phyloP scores from a whole-genome alignment of 1,284 basidiomycete species.

The Rhodotorula sp. region DNA sequence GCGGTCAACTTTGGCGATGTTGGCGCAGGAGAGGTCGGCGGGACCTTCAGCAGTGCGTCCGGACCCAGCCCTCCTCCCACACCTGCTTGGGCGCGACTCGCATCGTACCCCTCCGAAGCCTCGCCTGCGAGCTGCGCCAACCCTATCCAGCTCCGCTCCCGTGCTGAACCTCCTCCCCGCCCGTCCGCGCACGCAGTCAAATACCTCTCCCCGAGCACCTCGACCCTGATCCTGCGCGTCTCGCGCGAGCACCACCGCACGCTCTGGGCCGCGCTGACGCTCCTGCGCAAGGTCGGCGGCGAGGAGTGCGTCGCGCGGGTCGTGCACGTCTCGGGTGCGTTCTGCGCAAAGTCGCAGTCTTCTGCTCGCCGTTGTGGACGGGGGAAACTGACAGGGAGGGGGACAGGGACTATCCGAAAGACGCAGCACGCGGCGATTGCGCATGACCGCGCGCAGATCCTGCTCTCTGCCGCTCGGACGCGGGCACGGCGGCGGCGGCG shows the following conservation, averaged over 20 bases:
- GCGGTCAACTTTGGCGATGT: slow-evolving; percentile 46
- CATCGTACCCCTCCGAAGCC: not conserved
- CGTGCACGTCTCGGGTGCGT: slow-evolving; percentile 45
- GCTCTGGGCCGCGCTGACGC: slow-evolving; percentile 44
- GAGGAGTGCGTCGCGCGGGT: slow-evolving; percentile 37
- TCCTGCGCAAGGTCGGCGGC: slow-evolving; percentile 41
- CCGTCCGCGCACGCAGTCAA: slow-evolving; percentile 37
- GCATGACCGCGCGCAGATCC: slow-evolving; percentile 42
- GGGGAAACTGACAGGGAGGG: not conserved
- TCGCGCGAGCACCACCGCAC: slow-evolving; percentile 41
- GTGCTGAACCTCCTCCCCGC: too few relatives aligned
- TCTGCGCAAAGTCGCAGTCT: fast-evolving
- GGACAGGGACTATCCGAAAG: slow-evolving; percentile 45
- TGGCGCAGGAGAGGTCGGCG: slow-evolving; percentile 45
- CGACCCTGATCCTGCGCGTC: slow-evolving; percentile 43
- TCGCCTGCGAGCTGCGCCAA: not conserved
- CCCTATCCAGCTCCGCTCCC: too few relatives aligned
- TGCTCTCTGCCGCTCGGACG: slow-evolving; percentile 8
- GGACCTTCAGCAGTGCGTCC: slow-evolving; percentile 42
- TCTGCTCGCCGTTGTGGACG: not conserved
- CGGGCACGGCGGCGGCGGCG: not conserved
- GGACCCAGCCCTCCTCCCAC: too few relatives aligned
- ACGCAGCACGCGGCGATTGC: slow-evolving; percentile 45
- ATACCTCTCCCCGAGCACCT: slow-evolving; percentile 43
- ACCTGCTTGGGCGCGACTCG: too few relatives aligned